These are phyloP conservation scores for Ascochyta clinopodiicola DNA, from an alignment of 2,329 filamentous ascomycete species.

Conservation along the genomic window DNA sequence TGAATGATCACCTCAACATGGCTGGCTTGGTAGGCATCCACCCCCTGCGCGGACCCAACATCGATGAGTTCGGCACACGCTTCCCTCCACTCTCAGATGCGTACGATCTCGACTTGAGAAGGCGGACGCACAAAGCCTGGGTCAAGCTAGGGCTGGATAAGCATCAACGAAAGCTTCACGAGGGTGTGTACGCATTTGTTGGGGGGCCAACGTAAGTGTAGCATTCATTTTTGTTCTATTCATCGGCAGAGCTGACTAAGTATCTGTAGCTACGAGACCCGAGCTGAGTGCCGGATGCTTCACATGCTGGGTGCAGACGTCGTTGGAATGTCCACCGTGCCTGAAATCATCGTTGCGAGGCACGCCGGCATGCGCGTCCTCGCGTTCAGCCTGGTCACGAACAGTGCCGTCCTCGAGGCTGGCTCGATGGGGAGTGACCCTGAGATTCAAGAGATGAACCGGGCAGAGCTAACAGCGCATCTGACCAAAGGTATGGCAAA, in stretches of 20 bases:
- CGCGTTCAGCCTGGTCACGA: slow-evolving; percentile 71
- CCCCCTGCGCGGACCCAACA: slow-evolving; percentile 68
- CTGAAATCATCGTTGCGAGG: slow-evolving; percentile 70
- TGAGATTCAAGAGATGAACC: slow-evolving; percentile 58
- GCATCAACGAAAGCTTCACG: slow-evolving; percentile 62
- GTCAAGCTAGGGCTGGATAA: slow-evolving; percentile 55
- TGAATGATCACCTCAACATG: slow-evolving; percentile 72
- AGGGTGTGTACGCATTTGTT: slow-evolving; percentile 71
- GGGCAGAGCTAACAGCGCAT: slow-evolving; percentile 60
- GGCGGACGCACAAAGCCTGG: slow-evolving; percentile 65
- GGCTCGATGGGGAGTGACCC: slow-evolving; percentile 65
- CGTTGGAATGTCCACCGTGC: slow-evolving; percentile 75
- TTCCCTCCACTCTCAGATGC: slow-evolving; percentile 71
- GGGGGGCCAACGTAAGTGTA: slow-evolving; percentile 63
- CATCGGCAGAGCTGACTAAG: slow-evolving; percentile 14
- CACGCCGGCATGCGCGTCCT: slow-evolving; percentile 69
- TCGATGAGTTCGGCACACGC: slow-evolving; percentile 66
- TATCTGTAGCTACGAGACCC: slow-evolving; percentile 64
- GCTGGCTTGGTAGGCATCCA: slow-evolving; percentile 67
- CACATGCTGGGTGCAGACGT: slow-evolving; percentile 67
- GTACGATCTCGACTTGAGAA: slow-evolving; percentile 67
- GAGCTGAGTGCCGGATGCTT: slow-evolving; percentile 70
- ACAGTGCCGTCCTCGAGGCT: slow-evolving; percentile 66
- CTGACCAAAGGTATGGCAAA: slow-evolving; percentile 66
- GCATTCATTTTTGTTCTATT: slow-evolving; percentile 3